Base-by-base conservation (phyloP, 768 basidiomycete genomes). In the Rhizopogon vinicolor region DNA sequence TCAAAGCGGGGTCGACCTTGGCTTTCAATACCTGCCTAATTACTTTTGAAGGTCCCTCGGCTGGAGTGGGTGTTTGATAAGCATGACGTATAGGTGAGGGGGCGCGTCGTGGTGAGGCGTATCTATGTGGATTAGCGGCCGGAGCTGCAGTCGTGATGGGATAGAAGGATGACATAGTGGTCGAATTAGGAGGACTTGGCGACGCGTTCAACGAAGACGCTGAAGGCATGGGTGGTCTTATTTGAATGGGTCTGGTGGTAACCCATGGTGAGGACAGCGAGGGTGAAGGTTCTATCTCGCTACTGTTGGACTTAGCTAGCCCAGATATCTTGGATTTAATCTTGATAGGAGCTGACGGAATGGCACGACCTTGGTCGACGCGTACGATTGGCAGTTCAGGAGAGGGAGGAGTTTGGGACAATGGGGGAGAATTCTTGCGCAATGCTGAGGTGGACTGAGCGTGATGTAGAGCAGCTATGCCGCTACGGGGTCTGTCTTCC, bases 301-400 rank as follows among this genome's bases (percentile, higher is more conserved):
- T 35, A 33, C n/a, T 60, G 5, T 53, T 57, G 51, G 62, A 28
- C 63, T 70, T 82, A 19, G 75, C 79, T 43, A 83, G 58, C 39
- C 71, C 67, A 0, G 85, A 78, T 25, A 89, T 75, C 63, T 82
- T 89, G 18, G 87, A 80, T 68, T 80, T 87, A 58, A 90, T 78
- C 63, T 73, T 76, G 58, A 69, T 50, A n/a, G 66, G 63, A 25
- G 65, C 62, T 2, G 65, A 39, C 13, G 53, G 50, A 2, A 58
- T 52, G 57, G 62, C 49, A n/a, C 59, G 61, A 7, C 58, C 37
- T 10, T 8, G 41, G 51, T 62, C 60, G 14, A 49, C 35, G 14
- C 35, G 48, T 22, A 56, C 16, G 14, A 52, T 35, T 22, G 60
- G 54, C 3, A 40, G 51, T 37, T 66, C 66, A 0, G 41, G 61